These are phyloP conservation scores for Fusarium tupiense DNA, from an alignment of 2,329 filamentous ascomycete species.

Conservation along the genomic window DNA sequence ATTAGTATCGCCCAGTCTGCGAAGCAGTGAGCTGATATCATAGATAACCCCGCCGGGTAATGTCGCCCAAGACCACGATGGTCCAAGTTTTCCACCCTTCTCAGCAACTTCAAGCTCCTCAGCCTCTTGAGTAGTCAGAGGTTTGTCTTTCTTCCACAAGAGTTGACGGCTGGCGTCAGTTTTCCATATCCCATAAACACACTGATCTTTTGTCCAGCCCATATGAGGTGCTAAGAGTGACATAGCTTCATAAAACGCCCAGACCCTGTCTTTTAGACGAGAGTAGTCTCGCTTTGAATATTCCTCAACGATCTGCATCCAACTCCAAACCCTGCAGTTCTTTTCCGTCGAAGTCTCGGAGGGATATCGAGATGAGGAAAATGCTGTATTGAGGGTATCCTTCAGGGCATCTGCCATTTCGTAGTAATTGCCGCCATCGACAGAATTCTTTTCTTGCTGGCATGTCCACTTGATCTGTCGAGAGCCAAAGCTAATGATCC, in stretches of 20 bases:
- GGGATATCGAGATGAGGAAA: neutral
- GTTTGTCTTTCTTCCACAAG: neutral
- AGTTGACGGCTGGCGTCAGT: neutral
- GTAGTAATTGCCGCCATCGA: neutral
- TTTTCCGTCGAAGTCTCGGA: neutral
- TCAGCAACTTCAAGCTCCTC: neutral
- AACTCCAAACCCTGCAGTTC: neutral
- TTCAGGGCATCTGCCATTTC: fast-evolving
- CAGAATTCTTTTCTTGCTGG: neutral
- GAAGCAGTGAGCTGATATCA: too few species aligned
- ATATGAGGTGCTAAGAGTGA: neutral
- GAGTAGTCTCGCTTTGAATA: neutral
- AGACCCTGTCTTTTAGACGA: neutral
- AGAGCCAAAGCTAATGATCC: neutral
- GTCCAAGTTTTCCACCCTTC: neutral
- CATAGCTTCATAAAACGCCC: neutral
- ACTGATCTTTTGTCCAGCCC: neutral
- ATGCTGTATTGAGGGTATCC: fast-evolving
- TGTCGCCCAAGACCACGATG: neutral
- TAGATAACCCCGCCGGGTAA: neutral
- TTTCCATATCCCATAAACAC: neutral
- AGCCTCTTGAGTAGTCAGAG: neutral
- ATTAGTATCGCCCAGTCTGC: too few species aligned
- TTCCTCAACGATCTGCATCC: neutral
- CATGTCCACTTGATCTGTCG: neutral